phyloP scores from a whole-genome alignment of 208 protist genomes.

The Leishmania tarentolae region DNA sequence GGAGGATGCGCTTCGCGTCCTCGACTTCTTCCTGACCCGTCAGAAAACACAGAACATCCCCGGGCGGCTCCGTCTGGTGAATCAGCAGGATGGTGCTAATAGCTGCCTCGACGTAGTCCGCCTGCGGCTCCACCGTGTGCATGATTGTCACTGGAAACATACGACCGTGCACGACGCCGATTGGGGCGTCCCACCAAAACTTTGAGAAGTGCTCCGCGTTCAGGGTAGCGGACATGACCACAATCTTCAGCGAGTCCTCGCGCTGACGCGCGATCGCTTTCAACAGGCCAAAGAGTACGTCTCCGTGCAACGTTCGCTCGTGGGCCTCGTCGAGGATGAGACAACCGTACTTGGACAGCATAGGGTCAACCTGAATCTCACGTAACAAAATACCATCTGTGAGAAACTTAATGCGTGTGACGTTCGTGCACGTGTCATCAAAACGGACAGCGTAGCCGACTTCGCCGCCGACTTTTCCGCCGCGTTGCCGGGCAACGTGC shows the following conservation, averaged over 20 bases:
- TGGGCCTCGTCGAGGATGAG: constrained; percentile 99
- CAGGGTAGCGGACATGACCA: constrained; percentile 98
- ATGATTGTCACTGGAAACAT: constrained; percentile 92
- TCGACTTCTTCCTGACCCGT: constrained; percentile 97
- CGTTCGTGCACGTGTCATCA: constrained; percentile 86
- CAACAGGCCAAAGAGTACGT: constrained; percentile 92
- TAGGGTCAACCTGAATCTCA: constrained; percentile 93
- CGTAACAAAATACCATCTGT: constrained; percentile 98
- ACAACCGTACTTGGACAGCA: constrained; percentile 94
- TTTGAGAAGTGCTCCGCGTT: constrained; percentile 95
- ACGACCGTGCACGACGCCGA: constrained; percentile 90
- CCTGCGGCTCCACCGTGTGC: constrained; percentile 94
- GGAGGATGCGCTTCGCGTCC: constrained; percentile 82
- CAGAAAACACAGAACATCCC: constrained; percentile 99
- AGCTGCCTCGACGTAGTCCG: constrained; percentile 97
- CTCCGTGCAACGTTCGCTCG: constrained; percentile 97
- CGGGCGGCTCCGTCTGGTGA: constrained; percentile 95
- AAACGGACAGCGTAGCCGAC: constrained; percentile 96
- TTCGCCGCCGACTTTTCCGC: constrained; percentile 73
- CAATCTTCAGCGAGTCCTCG: constrained; percentile 82
- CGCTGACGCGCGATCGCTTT: constrained; percentile 81
- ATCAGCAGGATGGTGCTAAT: constrained; percentile 98
- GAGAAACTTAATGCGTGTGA: constrained; percentile 94
- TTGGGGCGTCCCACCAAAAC: constrained; percentile 95
- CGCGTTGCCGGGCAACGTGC: constrained; percentile 92